Conservation (phyloP, 352 stramenopile species). For the Phytopythium ostracodes region DNA sequence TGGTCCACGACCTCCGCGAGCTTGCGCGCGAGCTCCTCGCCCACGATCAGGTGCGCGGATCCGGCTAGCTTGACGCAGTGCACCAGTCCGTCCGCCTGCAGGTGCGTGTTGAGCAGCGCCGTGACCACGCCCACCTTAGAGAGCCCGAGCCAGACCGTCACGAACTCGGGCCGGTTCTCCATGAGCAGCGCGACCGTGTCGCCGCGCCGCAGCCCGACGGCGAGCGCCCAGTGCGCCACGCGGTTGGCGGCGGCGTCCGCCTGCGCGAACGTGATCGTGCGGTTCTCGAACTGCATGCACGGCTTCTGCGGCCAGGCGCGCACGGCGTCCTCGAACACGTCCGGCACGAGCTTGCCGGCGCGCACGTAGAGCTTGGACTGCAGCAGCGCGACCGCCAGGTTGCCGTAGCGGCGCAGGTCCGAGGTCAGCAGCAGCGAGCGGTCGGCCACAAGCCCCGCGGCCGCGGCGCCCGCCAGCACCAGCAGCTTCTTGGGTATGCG, state of each 20-base stretch:
- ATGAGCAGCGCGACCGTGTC: slow-evolving; percentile 81
- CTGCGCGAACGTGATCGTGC: slow-evolving; percentile 48
- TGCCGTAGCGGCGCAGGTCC: slow-evolving; percentile 42
- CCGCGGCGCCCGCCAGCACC: slow-evolving; percentile 33
- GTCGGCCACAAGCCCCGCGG: slow-evolving; percentile 46
- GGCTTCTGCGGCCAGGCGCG: slow-evolving; percentile 48
- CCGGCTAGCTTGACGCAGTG: slow-evolving; percentile 71
- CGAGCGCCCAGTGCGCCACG: slow-evolving; percentile 67
- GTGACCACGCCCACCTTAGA: slow-evolving; percentile 79
- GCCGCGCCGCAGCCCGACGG: slow-evolving; percentile 37
- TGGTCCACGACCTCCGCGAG: slow-evolving; percentile 26
- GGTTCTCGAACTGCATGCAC: slow-evolving; percentile 55
- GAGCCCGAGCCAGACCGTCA: slow-evolving; percentile 80
- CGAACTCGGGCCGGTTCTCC: slow-evolving; percentile 84
- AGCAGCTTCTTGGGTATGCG: slow-evolving; percentile 37
- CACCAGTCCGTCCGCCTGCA: slow-evolving; percentile 59
- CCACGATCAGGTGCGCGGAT: slow-evolving; percentile 64
- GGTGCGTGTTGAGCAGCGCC: slow-evolving; percentile 83
- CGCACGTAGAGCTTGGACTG: slow-evolving; percentile 32
- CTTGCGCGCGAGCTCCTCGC: slow-evolving; percentile 50
- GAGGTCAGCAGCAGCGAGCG: slow-evolving; percentile 51
- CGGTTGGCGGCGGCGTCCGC: slow-evolving; percentile 68
- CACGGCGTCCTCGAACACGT: slow-evolving; percentile 62
- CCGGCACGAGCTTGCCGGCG: slow-evolving; percentile 35
- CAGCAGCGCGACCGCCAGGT: slow-evolving; percentile 35